Percentiles rank a stretch among this genome's conserved stretches.
Conservation (phyloP, 495 filamentous ascomycete genomes). For the Cercophora newfieldiana region DNA sequence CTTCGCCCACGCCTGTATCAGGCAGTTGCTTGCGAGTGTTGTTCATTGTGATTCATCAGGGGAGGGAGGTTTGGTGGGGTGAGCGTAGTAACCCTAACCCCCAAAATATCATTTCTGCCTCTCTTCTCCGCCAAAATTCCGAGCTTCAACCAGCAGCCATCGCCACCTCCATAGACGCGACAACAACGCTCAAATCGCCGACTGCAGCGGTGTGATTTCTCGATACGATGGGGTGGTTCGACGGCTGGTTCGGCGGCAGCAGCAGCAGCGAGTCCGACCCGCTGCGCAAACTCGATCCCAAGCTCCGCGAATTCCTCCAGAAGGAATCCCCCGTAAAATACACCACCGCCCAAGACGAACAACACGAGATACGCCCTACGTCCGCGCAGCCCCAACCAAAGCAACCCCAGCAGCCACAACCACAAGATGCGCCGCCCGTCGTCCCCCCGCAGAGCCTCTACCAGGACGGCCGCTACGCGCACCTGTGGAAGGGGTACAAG, state of each 20-base stretch:
- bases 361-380: slow-evolving; percentile 14
- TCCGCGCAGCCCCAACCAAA: slow-evolving; percentile 11
- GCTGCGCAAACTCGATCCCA: slow-evolving; percentile 78
- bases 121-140: slow-evolving; percentile 28
- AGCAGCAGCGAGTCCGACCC: slow-evolving; percentile 58
- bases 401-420: slow-evolving; percentile 6
- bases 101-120: slow-evolving; percentile 23
- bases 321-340: slow-evolving; percentile 80
- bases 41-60: background rate
- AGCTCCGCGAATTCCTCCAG: slow-evolving; percentile 79
- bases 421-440: background rate
- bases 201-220: background rate
- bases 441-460: slow-evolving; percentile 46
- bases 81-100: slow-evolving; percentile 1
- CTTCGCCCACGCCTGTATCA: too few relatives aligned
- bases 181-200: background rate
- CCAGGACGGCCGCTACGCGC: slow-evolving; percentile 85
- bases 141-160: slow-evolving; percentile 1
- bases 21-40: background rate
- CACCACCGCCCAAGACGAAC: slow-evolving; percentile 33
- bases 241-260: slow-evolving; percentile 41
- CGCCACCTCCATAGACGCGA: background rate
- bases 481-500: slow-evolving; percentile 88
- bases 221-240: slow-evolving; percentile 69
- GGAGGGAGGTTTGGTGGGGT: background rate